These are phyloP conservation scores for Clonostachys byssicola DNA, from an alignment of 2,329 filamentous ascomycete species.

Conservation along the genomic window DNA sequence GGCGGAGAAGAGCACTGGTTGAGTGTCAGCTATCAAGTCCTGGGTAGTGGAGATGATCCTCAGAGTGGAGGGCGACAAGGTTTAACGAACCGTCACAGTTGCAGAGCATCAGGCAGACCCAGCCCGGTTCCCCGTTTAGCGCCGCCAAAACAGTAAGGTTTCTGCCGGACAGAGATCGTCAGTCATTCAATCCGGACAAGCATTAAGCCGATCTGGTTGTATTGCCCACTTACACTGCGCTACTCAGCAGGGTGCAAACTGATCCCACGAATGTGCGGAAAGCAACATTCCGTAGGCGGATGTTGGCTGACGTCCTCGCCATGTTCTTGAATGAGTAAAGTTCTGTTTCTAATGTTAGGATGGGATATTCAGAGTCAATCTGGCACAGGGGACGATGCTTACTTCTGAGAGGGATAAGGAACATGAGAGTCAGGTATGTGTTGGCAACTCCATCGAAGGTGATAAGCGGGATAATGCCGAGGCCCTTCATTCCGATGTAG, in stretches of 20 bases:
- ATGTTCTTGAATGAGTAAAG: slow-evolving; percentile 50
- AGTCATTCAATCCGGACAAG: not conserved
- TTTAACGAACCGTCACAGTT: slow-evolving; percentile 52
- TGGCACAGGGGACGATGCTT: slow-evolving; percentile 9
- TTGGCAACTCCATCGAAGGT: slow-evolving; percentile 57
- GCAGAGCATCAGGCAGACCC: slow-evolving; percentile 63
- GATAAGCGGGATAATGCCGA: slow-evolving; percentile 58
- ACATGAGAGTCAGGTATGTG: slow-evolving; percentile 59
- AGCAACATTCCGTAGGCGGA: slow-evolving; percentile 45
- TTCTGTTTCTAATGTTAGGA: slow-evolving; percentile 21
- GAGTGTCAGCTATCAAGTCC: not conserved
- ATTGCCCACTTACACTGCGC: slow-evolving; percentile 41
- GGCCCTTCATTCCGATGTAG: slow-evolving; percentile 56
- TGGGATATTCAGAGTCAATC: no score
- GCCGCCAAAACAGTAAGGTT: slow-evolving; percentile 56
- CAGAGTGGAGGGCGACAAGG: not conserved
- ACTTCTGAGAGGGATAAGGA: slow-evolving; percentile 57
- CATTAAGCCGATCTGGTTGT: not conserved
- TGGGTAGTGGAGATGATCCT: not conserved
- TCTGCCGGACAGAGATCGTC: slow-evolving; percentile 19
- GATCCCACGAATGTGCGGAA: slow-evolving; percentile 57
- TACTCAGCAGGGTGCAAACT: slow-evolving; percentile 51
- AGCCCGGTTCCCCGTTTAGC: slow-evolving; percentile 57
- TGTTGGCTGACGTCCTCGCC: slow-evolving; percentile 30
- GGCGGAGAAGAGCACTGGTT: slow-evolving; percentile 53